Percentiles rank a stretch among this genome's conserved stretches.
Conservation (phyloP, 345 rosid species). For the Citrus reticulata region DNA sequence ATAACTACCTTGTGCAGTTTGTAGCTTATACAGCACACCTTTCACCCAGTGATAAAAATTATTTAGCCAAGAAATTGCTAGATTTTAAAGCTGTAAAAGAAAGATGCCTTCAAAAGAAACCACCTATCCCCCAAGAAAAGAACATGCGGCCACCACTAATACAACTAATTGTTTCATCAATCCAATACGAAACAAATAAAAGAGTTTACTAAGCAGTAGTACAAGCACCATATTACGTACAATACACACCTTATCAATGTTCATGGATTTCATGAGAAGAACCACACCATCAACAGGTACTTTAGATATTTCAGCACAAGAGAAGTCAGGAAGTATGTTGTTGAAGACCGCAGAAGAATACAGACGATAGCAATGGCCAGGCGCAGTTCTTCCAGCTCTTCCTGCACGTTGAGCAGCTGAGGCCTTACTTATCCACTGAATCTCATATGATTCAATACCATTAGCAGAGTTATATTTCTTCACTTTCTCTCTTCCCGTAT, state of each 20-base stretch:
- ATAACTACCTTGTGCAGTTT: neutral
- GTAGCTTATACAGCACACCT: neutral
- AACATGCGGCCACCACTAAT: neutral
- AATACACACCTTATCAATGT: constrained; percentile 60
- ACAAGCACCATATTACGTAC: neutral
- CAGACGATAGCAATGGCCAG: constrained; percentile 91
- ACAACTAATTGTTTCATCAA: neutral
- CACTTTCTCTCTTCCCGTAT: constrained; percentile 87
- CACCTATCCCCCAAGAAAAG: neutral
- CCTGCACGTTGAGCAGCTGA: constrained; percentile 96
- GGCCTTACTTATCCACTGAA: constrained; percentile 91
- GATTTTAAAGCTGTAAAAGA: neutral
- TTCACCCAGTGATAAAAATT: neutral
- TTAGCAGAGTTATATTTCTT: constrained; percentile 66
- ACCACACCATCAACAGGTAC: constrained; percentile 82
- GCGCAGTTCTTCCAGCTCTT: constrained; percentile 96
- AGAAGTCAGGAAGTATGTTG: constrained; percentile 68
- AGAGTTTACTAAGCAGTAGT: neutral
- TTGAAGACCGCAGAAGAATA: constrained; percentile 77
- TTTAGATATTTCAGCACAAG: constrained; percentile 77
- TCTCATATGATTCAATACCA: constrained; percentile 73
- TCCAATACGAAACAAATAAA: neutral
- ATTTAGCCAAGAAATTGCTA: neutral
- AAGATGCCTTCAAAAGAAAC: neutral
- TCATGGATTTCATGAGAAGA: constrained; percentile 87